Conservation (phyloP, 2,329 filamentous ascomycete species). For the Canariomyces notabilis region DNA sequence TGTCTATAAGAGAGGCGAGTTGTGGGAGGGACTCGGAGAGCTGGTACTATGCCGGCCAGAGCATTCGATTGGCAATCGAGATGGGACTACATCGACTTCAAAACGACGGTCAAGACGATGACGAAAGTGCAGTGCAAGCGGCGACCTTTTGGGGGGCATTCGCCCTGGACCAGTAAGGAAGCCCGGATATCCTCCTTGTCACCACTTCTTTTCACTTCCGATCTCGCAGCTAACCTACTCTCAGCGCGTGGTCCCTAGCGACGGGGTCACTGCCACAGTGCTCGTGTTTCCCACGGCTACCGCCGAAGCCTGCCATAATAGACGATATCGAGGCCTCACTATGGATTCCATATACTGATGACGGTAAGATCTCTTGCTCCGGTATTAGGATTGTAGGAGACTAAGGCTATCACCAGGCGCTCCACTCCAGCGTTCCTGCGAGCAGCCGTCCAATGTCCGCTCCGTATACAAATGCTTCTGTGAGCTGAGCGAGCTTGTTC, state of each 20-base stretch:
- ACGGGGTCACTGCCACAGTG: slow-evolving; percentile 58
- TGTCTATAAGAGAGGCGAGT: slow-evolving; percentile 70
- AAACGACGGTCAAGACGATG: slow-evolving; percentile 43
- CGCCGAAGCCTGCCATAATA: slow-evolving; percentile 56
- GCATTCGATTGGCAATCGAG: slow-evolving; percentile 66
- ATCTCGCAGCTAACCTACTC: slow-evolving; percentile 19
- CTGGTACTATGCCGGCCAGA: slow-evolving; percentile 68
- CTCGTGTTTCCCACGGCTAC: slow-evolving; percentile 51
- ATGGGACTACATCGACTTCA: slow-evolving; percentile 60
- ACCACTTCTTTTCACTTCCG: not conserved
- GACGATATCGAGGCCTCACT: slow-evolving; percentile 54
- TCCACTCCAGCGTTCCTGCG: slow-evolving; percentile 49
- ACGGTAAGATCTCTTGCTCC: slow-evolving; percentile 37
- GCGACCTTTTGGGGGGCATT: slow-evolving; percentile 61
- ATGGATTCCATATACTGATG: slow-evolving; percentile 56
- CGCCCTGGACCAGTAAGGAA: slow-evolving; percentile 56
- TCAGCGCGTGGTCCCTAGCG: slow-evolving; percentile 60
- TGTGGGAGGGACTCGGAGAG: slow-evolving; percentile 67
- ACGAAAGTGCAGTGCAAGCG: slow-evolving; percentile 53
- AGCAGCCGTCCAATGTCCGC: slow-evolving; percentile 63
- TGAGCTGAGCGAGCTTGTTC: slow-evolving; percentile 67
- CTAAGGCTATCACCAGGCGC: slow-evolving; percentile 37
- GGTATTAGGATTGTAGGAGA: not conserved
- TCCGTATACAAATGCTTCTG: slow-evolving; percentile 65
- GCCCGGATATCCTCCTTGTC: not conserved